These are phyloP conservation scores for Phlebiopsis flavidoalba DNA, from an alignment of 768 basidiomycete genomes.

Conservation along the genomic window DNA sequence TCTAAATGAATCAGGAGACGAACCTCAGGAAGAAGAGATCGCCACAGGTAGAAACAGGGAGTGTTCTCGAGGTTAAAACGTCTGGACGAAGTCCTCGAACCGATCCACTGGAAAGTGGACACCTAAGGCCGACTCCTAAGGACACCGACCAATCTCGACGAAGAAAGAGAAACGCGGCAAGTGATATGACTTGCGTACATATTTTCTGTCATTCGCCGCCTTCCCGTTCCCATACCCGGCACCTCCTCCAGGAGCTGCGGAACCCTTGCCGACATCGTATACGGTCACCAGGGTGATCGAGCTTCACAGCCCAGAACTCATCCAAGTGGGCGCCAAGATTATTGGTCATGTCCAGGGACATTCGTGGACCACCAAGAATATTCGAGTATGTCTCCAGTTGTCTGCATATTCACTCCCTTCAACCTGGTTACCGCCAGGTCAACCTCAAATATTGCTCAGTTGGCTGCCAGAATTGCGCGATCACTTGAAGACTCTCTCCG, in stretches of 20 bases:
- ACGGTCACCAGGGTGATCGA: constrained; percentile 31
- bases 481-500: constrained; percentile 36
- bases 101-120: constrained; percentile 17
- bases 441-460: constrained; percentile 51
- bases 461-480: constrained; percentile 42
- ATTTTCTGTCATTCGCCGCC: constrained; percentile 23
- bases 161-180: constrained; percentile 14
- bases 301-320: constrained; percentile 54
- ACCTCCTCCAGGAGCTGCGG: not conserved
- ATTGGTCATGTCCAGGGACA: constrained; percentile 54
- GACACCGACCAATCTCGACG: not conserved
- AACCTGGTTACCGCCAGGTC: constrained; percentile 31
- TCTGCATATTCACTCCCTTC: not conserved
- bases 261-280: constrained; percentile 8
- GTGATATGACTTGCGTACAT: constrained; percentile 22
- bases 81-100: constrained; percentile 20
- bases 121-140: constrained; percentile 19
- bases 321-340: constrained; percentile 53
- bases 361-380: constrained; percentile 55
- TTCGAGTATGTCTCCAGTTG: constrained; percentile 35
- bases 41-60: constrained; percentile 17
- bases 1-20: not conserved
- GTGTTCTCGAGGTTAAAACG: constrained; percentile 21
- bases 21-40: constrained; percentile 8
- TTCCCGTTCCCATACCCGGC: constrained; percentile 3